Conservation (phyloP, 2,329 filamentous ascomycete genomes). For the Pseudonectria foliicola region DNA sequence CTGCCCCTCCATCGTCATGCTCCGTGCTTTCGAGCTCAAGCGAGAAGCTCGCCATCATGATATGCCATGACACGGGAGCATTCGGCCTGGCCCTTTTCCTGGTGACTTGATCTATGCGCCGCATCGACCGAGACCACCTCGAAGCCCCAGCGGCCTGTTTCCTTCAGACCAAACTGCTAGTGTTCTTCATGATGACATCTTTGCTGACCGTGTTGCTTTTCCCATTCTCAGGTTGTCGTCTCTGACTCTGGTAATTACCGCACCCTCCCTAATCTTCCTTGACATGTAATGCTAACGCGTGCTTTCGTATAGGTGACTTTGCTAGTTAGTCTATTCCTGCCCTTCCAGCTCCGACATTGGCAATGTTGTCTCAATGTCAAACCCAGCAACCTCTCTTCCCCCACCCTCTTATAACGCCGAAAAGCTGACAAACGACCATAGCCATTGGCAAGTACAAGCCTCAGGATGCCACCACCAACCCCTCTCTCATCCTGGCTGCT, state of each 20-base stretch:
- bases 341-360: constrained; percentile 1
- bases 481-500: constrained; percentile 93
- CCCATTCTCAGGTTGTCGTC: constrained; percentile 67
- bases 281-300: constrained; percentile 22
- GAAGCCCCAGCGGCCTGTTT: background rate
- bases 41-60: background rate
- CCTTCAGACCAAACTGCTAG: background rate
- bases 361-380: background rate
- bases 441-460: constrained; percentile 99
- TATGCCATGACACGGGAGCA: too few species aligned
- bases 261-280: constrained; percentile 12
- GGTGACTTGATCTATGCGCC: constrained; percentile 1
- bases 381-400: background rate
- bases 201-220: constrained; percentile 18
- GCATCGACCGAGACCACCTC: background rate
- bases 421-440: constrained; percentile 31
- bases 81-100: background rate
- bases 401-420: background rate
- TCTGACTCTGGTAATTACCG: constrained; percentile 79
- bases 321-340: constrained; percentile 51
- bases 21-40: constrained; percentile 9
- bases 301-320: constrained; percentile 57
- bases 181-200: constrained; percentile 3
- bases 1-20: constrained; percentile 25
- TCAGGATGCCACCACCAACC: constrained; percentile 99